Evolutionary conservation across 2,329 filamentous ascomycete genomes (phyloP), one percentile per base, ranked within the genome.

Genomic region (Endocalyx cinctus): DNA sequence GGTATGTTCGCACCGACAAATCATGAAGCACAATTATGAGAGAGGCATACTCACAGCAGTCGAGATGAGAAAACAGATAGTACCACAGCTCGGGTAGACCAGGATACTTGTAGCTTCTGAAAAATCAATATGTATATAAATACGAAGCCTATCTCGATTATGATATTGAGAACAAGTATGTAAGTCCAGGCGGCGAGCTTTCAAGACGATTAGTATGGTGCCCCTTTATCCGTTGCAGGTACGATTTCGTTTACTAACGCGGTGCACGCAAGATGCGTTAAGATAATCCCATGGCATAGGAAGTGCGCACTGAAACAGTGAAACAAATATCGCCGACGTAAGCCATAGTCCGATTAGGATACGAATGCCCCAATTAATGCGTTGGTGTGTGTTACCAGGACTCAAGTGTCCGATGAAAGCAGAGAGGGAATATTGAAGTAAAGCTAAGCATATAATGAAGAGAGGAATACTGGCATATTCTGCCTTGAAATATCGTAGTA

Each of bases 271-370:
- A 10, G 13, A 34, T 12, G 29, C 17, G 31, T 46, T 19, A 14
- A 48, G 5, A 33, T 41, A 48, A n/a, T 51, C 37, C 47, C 47
- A 51, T 5, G 47, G 46, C 8, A 33, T 33, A 3, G 46, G 47
- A 13, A 45, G 14, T 3, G 33, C 35, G 18, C 47, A 49, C 33
- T 48, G 44, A 19, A 51, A 51, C 5, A 51, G 32, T 4, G 34
- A 37, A 10, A 26, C 34, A 12, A 48, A 26, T 10, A 44, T 28
- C 0, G 41, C 33, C 7, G 41, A 35, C 5, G 43, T 6, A 3
- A 41, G 15, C 47, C 47, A 50, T 4, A 46, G 5, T 8, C 34
- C 45, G 14, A 45, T 34, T 2, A 41, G 13, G 11, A 43, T 25
- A 16, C 38, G 37, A 20, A 48, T 34, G 23, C 31, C 25, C 23